Base-by-base conservation (phyloP, 2,329 filamentous ascomycete species). In the Achaetomium macrosporum region DNA sequence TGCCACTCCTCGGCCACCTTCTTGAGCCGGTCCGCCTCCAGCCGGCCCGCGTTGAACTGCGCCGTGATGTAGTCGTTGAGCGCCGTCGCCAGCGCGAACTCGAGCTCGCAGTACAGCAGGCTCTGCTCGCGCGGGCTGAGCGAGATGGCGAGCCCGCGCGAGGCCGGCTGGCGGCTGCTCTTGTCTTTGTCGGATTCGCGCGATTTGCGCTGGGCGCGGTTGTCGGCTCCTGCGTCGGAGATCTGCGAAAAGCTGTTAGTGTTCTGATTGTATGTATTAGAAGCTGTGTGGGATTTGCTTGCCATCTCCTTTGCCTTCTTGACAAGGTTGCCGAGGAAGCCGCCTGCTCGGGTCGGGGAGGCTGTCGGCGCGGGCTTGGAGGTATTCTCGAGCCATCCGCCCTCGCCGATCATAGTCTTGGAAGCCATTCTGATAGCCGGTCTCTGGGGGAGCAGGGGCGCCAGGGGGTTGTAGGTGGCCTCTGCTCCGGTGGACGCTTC, bases 91-190 rank as follows among this genome's bases (percentile, higher is more conserved):
- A 83, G 64, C 53, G 73, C 66, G 58, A 74, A 83, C 61, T 82
- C 78, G 8, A 83, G 72, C 63, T 83, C 79, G 63, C 78, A 79
- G 64, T 81, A 82, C 8, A 83, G 64, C 9, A 83, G 71, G 46
- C 75, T 78, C 61, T 83, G 80, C 65, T 82, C 78, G 41, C 79
- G 75, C 1, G 78, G 69, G 60, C 74, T 68, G 3, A 83, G 71
- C 0, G 78, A 81, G 58, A 81, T 77, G 19, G 67, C 64, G 3
- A 77, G 61, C 13, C 50, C 46, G n/a, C 54, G 53, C 8, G 50
- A 49, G n/a, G 47, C 67, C 68, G 13, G 68, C 60, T 30, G 59
- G 56, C 13, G 54, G 4, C 7, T 25, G 25, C 7, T 7, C 7
- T 7, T 25, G 25, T 25, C 25, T 56, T 13, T 61, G 58, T 65